These are phyloP conservation scores for Fomitopsis pinicola DNA, from an alignment of 1,284 basidiomycete species.

Conservation along the genomic window DNA sequence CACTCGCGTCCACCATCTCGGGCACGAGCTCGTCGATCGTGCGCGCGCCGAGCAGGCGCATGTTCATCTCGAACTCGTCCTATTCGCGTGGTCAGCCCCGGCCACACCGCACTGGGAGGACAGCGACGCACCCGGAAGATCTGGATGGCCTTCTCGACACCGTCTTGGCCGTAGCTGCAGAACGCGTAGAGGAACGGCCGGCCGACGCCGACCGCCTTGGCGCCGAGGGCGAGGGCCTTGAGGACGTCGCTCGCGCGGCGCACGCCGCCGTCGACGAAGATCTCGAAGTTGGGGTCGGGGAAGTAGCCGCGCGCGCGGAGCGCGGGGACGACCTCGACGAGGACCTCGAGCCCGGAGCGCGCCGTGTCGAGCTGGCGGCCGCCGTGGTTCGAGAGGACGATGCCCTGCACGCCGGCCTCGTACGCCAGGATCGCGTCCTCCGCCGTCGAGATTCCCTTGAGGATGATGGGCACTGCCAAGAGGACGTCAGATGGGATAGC, in stretches of 20 bases:
- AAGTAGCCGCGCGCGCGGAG: slow-evolving; percentile 54
- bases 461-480: slow-evolving; percentile 80
- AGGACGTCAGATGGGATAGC: neutral
- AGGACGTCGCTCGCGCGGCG: slow-evolving; percentile 88
- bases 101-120: neutral
- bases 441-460: slow-evolving; percentile 82
- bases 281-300: slow-evolving; percentile 74
- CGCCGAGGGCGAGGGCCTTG: slow-evolving; percentile 89
- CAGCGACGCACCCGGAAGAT: slow-evolving; percentile 61
- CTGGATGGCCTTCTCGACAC: slow-evolving; percentile 69
- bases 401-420: slow-evolving; percentile 76
- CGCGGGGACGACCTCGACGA: slow-evolving; percentile 81
- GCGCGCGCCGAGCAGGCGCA: slow-evolving; percentile 80
- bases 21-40: slow-evolving; percentile 75
- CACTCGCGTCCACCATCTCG: slow-evolving; percentile 83
- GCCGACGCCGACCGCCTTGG: slow-evolving; percentile 78
- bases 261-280: slow-evolving; percentile 93
- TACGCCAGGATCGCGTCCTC: slow-evolving; percentile 87
- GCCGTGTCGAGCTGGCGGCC: slow-evolving; percentile 89
- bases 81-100: slow-evolving; percentile 26
- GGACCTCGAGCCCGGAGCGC: slow-evolving; percentile 82
- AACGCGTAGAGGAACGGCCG: slow-evolving; percentile 86
- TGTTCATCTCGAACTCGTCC: slow-evolving; percentile 93
- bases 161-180: slow-evolving; percentile 82
- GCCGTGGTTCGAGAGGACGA: slow-evolving; percentile 90